phyloP scores from a whole-genome alignment of 306 rosid species.

The Coriaria nepalensis region DNA sequence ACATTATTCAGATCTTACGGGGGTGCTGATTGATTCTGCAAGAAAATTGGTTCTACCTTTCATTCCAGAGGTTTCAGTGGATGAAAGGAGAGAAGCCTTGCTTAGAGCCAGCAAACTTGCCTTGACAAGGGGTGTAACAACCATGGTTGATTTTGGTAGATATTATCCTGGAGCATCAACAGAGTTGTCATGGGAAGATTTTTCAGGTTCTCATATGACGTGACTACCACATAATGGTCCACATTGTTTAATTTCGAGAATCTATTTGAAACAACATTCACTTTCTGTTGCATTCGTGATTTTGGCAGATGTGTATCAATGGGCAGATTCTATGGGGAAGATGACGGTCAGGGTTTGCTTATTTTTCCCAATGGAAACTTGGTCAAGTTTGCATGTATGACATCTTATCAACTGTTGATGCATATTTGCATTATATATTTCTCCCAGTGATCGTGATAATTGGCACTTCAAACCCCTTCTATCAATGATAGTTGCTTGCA shows the following conservation, averaged over 20 bases:
- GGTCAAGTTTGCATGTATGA: slow-evolving; percentile 52
- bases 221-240: background rate
- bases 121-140: slow-evolving; percentile 62
- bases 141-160: slow-evolving; percentile 85
- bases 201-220: slow-evolving; percentile 41
- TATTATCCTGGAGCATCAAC: slow-evolving; percentile 47
- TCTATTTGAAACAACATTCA: background rate
- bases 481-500: background rate
- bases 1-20: slow-evolving; percentile 60
- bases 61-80: slow-evolving; percentile 51
- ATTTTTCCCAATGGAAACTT: slow-evolving; percentile 74
- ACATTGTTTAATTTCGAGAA: background rate
- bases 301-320: slow-evolving; percentile 71
- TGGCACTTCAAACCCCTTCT: slow-evolving; percentile 9
- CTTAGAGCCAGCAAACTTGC: slow-evolving; percentile 54
- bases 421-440: slow-evolving; percentile 6
- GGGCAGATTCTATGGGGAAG: slow-evolving; percentile 68
- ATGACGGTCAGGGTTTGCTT: slow-evolving; percentile 72
- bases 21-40: slow-evolving; percentile 66
- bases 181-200: slow-evolving; percentile 70
- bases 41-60: slow-evolving; percentile 28
- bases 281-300: background rate
- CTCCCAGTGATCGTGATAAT: background rate
- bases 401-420: slow-evolving; percentile 10
- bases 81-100: slow-evolving; percentile 75